phyloP scores from a whole-genome alignment of 345 rosid genomes.

The Aquilaria malaccensis region DNA sequence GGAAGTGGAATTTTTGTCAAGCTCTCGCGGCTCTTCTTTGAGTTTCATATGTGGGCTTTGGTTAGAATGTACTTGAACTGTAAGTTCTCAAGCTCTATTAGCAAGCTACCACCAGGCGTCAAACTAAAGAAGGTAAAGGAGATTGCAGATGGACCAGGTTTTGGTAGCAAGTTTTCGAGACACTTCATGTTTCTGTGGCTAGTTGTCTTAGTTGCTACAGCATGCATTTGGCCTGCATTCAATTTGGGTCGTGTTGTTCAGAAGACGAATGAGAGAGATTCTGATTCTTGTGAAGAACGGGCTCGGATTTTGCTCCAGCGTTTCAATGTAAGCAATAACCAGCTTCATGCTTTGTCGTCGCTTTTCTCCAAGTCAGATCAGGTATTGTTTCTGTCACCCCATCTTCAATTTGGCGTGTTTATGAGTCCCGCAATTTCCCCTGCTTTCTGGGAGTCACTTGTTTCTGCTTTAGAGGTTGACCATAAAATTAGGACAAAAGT shows the following conservation, averaged over 20 bases:
- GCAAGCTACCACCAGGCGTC: slow-evolving; percentile 26
- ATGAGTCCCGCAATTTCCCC: slow-evolving; percentile 1
- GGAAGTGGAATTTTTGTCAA: slow-evolving; percentile 31
- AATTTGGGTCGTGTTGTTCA: slow-evolving; percentile 18
- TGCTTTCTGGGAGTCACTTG: slow-evolving; percentile 7
- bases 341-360: slow-evolving; percentile 54
- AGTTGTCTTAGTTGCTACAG: slow-evolving; percentile 26
- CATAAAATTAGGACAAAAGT: background rate
- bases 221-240: slow-evolving; percentile 31
- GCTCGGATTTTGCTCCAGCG: slow-evolving; percentile 39
- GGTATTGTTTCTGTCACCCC: slow-evolving; percentile 25
- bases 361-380: slow-evolving; percentile 58
- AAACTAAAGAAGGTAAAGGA: slow-evolving; percentile 42
- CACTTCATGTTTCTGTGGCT: slow-evolving; percentile 32
- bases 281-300: slow-evolving; percentile 34
- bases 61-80: slow-evolving; percentile 47
- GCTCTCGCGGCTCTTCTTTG: slow-evolving; percentile 24
- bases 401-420: slow-evolving; percentile 13
- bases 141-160: slow-evolving; percentile 21
- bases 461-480: slow-evolving; percentile 11
- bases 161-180: slow-evolving; percentile 35
- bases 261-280: slow-evolving; percentile 14
- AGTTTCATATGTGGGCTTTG: slow-evolving; percentile 25
- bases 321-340: slow-evolving; percentile 59
- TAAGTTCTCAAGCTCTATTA: slow-evolving; percentile 36